phyloP scores from a whole-genome alignment of 768 basidiomycete species.

The Pisolithus tinctorius region DNA sequence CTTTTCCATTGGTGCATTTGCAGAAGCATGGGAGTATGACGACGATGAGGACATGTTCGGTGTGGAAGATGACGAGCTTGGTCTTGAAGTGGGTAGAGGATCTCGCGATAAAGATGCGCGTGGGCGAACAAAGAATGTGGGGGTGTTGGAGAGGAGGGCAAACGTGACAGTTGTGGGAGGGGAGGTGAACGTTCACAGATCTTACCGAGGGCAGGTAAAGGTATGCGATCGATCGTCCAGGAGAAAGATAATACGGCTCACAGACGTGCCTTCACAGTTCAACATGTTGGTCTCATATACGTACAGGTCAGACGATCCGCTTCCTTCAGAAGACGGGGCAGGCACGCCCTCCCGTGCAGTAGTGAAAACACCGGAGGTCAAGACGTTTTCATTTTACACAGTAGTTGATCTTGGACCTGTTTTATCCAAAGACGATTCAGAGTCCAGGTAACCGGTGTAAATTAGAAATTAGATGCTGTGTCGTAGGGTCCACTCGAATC shows the following conservation, averaged over 20 bases:
- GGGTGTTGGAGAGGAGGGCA: slow-evolving; percentile 81
- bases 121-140: slow-evolving; percentile 53
- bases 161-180: slow-evolving; percentile 87
- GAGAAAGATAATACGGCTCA: neutral
- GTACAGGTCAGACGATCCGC: slow-evolving; percentile 84
- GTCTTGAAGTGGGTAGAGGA: slow-evolving; percentile 30
- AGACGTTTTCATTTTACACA: slow-evolving; percentile 87
- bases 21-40: slow-evolving; percentile 98
- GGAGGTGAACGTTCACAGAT: slow-evolving; percentile 79
- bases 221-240: slow-evolving; percentile 36
- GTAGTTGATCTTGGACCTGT: slow-evolving; percentile 75
- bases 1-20: slow-evolving; percentile 84
- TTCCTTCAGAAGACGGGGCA: slow-evolving; percentile 56
- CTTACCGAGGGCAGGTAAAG: slow-evolving; percentile 71
- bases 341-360: slow-evolving; percentile 37
- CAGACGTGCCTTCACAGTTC: slow-evolving; percentile 47
- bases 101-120: slow-evolving; percentile 41
- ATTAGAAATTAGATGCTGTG: neutral
- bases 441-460: slow-evolving; percentile 6
- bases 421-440: slow-evolving; percentile 44
- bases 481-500: too few species aligned
- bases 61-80: slow-evolving; percentile 33
- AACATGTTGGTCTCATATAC: slow-evolving; percentile 93
- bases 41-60: slow-evolving; percentile 85
- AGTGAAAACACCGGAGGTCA: slow-evolving; percentile 60